Percentiles rank a stretch among this genome's conserved stretches.
These are phyloP conservation scores for Epichloe typhina DNA, from an alignment of 2,329 filamentous ascomycete species.

Conservation along the genomic window DNA sequence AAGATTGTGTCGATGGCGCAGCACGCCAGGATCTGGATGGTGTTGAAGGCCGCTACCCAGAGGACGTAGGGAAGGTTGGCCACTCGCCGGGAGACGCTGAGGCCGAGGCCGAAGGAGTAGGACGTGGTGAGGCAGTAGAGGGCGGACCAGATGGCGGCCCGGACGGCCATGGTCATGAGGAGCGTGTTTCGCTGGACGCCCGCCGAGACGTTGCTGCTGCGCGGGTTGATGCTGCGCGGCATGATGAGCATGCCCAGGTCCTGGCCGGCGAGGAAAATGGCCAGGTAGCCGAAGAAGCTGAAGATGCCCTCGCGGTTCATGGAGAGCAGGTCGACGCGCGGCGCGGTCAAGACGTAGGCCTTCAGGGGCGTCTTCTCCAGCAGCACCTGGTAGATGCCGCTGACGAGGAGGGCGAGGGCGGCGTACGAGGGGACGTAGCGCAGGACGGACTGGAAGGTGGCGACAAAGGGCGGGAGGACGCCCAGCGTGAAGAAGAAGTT, in stretches of 20 bases:
- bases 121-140: slow-evolving; percentile 59
- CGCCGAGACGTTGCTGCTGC: slow-evolving; percentile 27
- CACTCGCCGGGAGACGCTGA: slow-evolving; percentile 73
- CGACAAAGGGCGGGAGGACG: slow-evolving; percentile 77
- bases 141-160: slow-evolving; percentile 53
- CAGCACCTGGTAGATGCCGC: slow-evolving; percentile 56
- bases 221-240: slow-evolving; percentile 39
- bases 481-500: slow-evolving; percentile 98
- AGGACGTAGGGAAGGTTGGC: slow-evolving; percentile 90
- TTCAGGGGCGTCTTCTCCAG: slow-evolving; percentile 71
- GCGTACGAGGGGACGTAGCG: slow-evolving; percentile 64
- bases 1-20: slow-evolving; percentile 64
- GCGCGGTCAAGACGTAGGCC: slow-evolving; percentile 69
- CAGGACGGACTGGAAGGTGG: slow-evolving; percentile 63
- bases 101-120: slow-evolving; percentile 55
- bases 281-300: slow-evolving; percentile 84
- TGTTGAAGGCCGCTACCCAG: slow-evolving; percentile 89
- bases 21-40: slow-evolving; percentile 65
- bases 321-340: slow-evolving; percentile 64
- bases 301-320: slow-evolving; percentile 95
- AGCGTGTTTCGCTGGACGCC: slow-evolving; percentile 41
- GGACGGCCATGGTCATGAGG: slow-evolving; percentile 48
- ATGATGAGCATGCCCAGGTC: slow-evolving; percentile 70
- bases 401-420: slow-evolving; percentile 56
- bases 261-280: slow-evolving; percentile 86